Evolutionary conservation across 2,329 filamentous ascomycete genomes (phyloP), one percentile per base, ranked within the genome.

Genomic region (Tolypocladium ovalisporum): DNA sequence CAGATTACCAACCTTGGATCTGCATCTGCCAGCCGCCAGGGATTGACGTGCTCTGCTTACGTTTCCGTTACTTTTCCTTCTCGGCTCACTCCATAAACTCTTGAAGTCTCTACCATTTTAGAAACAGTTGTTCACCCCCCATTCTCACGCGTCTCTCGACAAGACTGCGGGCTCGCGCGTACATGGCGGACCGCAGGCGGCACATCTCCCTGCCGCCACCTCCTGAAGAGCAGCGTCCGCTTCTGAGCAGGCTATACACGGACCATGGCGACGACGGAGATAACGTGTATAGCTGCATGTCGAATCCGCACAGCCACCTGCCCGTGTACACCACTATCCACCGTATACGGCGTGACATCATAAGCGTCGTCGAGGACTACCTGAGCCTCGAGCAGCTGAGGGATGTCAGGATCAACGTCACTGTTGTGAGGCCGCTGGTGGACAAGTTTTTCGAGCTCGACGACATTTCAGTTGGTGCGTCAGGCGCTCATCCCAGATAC

Each of bases 291-390:
- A 79, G 79, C 65, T 83, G 80, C 69, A 71, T 73, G 62, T 68
- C 80, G 19, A 82, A 86, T 64, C 76, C 80, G 35, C 83, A 88
- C 70, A 77, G 76, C 24, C 76, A 83, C 61, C 72, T 91, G 63
- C 85, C 87, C 42, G 85, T 91, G 17, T 92, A 91, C 73, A 87
- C 82, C 54, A 91, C 86, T 62, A 90, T 91, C 64, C 88, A 91
- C 70, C 79, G 86, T 60, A 84, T 87, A 68, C 79, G 83, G 39
- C 79, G 82, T 67, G 83, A 87, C 68, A 81, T 87, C 58, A 75
- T 79, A 60, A 80, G 79, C 57, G 82, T 85, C 35, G 82, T 86
- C 54, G 83, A 85, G 73, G 79, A 81, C 68, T 80, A 81, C 63
- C 70, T 83, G 66, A 89, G 84, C 57, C 75, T 88, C 57, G 87